Evolutionary conservation across 371 early-diverging fungal genomes (phyloP).

Genomic region (Funneliformis caledonium): DNA sequence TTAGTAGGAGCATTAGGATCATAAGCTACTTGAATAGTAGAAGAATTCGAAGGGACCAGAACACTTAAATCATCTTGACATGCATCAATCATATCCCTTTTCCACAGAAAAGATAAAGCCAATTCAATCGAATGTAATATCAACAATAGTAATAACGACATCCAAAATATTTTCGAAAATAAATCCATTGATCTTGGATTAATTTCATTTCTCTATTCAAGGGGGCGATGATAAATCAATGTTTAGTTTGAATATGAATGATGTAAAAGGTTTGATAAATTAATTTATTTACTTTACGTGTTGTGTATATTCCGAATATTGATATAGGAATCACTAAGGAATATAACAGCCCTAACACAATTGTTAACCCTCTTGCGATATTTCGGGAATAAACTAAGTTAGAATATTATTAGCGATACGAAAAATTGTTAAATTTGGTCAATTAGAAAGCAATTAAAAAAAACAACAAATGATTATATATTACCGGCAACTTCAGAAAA

Average conservation of each 20-base stretch:
- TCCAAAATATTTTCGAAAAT: conserved; percentile 28
- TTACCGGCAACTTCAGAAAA: conserved; percentile 5
- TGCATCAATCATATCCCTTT: background rate
- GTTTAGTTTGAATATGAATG: background rate
- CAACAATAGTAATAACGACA: background rate
- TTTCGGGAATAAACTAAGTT: background rate
- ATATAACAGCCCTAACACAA: conserved; percentile 5
- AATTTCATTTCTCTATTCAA: background rate
- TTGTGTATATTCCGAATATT: conserved; percentile 20
- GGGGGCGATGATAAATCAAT: background rate
- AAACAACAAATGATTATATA: background rate
- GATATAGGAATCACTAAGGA: background rate
- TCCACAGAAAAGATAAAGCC: conserved; percentile 8
- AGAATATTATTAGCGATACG: background rate
- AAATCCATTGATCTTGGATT: background rate
- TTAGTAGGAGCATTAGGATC: background rate
- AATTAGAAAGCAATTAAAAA: background rate
- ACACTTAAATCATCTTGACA: conserved; percentile 21
- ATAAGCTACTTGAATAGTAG: conserved; percentile 3
- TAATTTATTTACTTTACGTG: background rate
- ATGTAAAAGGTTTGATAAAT: background rate
- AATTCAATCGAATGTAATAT: conserved; percentile 14
- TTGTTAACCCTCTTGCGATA: background rate
- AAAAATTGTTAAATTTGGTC: background rate
- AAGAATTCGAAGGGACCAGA: conserved; percentile 19